Evolutionary conservation across 75 land plant genomes (phyloP), one percentile per base, ranked within the genome.

Genomic region (Pinus albicaulis): DNA sequence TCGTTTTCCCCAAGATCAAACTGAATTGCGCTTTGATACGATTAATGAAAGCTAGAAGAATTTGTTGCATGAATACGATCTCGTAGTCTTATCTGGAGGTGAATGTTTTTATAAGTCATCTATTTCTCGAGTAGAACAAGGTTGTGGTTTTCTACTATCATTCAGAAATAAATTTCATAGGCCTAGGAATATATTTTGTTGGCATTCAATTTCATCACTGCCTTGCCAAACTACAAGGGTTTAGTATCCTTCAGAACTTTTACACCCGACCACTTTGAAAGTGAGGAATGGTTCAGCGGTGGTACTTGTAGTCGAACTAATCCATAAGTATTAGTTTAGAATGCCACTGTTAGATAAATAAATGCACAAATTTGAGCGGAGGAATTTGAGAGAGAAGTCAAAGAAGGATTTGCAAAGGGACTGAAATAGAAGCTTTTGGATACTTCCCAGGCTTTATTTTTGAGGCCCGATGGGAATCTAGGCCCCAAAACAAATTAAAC

Each of bases 391-490:
- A 83, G 83, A 31, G 87, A 81, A 31, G 52, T 24, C 5, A 26
- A 19, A 12, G 75, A 65, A 56, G 85, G 71, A 13, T 22, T 78
- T n/a, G 41, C 58, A 15, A 84, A 65, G 31, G 87, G 85, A 62
- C 72, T 81, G 19, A 84, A 85, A 12, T 68, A 91, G 1, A 89
- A 82, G 55, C 85, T 96, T 44, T 56, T 92, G 20, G 90, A 92
- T 57, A 71, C 83, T 4, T 82, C 79, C 1, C 74, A 71, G 63
- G 78, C 89, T 34, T 89, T 92, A 17, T 76, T 92, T 48, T 56
- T 89, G 68, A 82, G 99, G 72, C 92, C 93, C 5, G 99, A 97
- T 70, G 99, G 95, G 7, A 98, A 94, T 77, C 95, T 98, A 38
- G 92, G 91, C 28, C 85, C 95, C 31, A 31, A 1, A 31, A 31